These are phyloP conservation scores for Penicillium paradoxum DNA, from an alignment of 495 filamentous ascomycete genomes.

Conservation along the genomic window DNA sequence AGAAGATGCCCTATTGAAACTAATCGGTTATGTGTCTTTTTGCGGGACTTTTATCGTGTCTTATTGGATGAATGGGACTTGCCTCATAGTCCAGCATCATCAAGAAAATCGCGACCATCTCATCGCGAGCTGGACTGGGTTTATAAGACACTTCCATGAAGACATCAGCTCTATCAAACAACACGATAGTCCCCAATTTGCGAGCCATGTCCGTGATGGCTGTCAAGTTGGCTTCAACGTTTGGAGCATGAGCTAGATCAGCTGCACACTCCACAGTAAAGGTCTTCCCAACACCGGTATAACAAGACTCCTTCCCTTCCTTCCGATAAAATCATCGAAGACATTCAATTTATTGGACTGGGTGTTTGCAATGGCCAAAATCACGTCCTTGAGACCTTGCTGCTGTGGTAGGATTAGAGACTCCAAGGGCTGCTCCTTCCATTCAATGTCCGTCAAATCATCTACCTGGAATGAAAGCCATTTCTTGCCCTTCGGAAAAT, in stretches of 20 bases:
- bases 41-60: no score
- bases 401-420: no score
- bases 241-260: not conserved
- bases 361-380: constrained; percentile 28
- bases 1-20: constrained; percentile 49
- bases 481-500: constrained; percentile 34
- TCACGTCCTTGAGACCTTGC: not conserved
- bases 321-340: constrained; percentile 26
- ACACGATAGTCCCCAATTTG: constrained; percentile 46
- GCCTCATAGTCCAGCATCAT: constrained; percentile 45
- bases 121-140: constrained; percentile 35
- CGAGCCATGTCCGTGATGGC: constrained; percentile 45
- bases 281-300: constrained; percentile 42
- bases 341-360: constrained; percentile 22
- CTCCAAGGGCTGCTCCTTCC: no score
- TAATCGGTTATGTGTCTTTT: not conserved
- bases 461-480: constrained; percentile 34
- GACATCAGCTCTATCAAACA: constrained; percentile 46
- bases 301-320: constrained; percentile 32
- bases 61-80: no score
- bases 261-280: constrained; percentile 32
- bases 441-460: no score
- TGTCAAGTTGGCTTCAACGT: constrained; percentile 31
- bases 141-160: constrained; percentile 38
- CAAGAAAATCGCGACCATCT: constrained; percentile 47